phyloP scores from a whole-genome alignment of 140 eudicot genomes.

The Ambrosia hybrid region DNA sequence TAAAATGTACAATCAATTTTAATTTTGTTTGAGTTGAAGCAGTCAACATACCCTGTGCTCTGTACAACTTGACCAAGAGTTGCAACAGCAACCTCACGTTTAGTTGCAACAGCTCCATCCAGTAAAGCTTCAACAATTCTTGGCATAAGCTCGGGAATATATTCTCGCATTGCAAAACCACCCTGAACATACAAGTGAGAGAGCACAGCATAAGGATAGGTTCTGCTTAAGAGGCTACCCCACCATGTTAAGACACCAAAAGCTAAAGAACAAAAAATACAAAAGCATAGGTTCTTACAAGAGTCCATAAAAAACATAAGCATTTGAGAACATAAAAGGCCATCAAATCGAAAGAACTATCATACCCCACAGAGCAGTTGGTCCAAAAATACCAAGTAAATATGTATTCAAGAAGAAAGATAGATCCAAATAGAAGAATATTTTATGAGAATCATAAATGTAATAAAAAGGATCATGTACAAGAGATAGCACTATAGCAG shows the following conservation, averaged over 20 bases:
- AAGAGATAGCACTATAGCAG: neutral
- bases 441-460: neutral
- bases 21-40: slow-evolving; percentile 3
- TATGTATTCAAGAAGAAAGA: neutral
- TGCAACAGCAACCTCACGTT: slow-evolving; percentile 98
- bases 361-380: neutral
- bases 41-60: slow-evolving; percentile 88
- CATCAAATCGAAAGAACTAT: neutral
- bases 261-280: neutral
- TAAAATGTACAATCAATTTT: neutral
- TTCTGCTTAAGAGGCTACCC: neutral
- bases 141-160: slow-evolving; percentile 91
- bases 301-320: neutral
- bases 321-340: neutral
- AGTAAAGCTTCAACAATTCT: slow-evolving; percentile 87
- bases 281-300: slow-evolving; percentile 4
- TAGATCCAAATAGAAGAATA: neutral
- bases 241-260: slow-evolving; percentile 16
- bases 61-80: slow-evolving; percentile 99
- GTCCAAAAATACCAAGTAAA: neutral
- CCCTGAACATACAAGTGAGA: slow-evolving; percentile 56
- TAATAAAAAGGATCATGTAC: neutral
- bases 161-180: slow-evolving; percentile 95
- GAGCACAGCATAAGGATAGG: neutral
- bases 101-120: slow-evolving; percentile 94